Evolutionary conservation across 176 grass and related monocot genomes (phyloP), one percentile per base, ranked within the genome.

Genomic region (Zea luxurians): DNA sequence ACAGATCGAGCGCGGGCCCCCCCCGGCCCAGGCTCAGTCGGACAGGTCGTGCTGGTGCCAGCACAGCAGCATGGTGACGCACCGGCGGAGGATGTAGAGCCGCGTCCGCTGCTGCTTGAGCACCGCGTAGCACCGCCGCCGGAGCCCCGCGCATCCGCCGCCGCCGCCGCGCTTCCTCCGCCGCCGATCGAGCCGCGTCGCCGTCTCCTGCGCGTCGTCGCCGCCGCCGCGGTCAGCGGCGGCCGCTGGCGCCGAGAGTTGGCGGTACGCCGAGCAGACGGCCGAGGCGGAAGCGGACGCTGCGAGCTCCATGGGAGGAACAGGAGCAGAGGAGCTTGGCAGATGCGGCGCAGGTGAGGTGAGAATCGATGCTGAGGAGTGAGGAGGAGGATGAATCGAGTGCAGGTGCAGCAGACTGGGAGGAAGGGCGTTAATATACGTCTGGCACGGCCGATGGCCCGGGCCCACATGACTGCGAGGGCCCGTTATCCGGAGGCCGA

Each of bases 61-160:
- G 75, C 90, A 96, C 1, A 96, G 82, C 3, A 96, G 90, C 90
- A 96, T 96, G 35, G 83, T 83, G 75, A 96, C 72, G 87, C 93
- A 96, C 4, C 93, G 68, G 11, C 90, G 87, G 61, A 92, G 79
- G 64, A 96, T 96, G 82, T 96, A 96, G 13, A 92, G 86, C 61
- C 90, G 60, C 21, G 93, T 96, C 68, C 88, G 83, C 70, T 96
- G 93, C 86, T 90, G 93, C 87, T 96, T 96, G 42, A 92, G 82
- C 80, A 92, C 78, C 13, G 73, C 48, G 67, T 86, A 78, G 82
- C 93, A 96, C 65, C 87, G 85, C 43, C 87, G 87, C 45, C 87
- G 82, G 69, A 92, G 85, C 15, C 90, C 82, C 16, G 80, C 83
- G 49, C 21, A 83, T 0, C 59, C 21, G 35, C 76, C 18, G 70